Evolutionary conservation across 352 stramenopile species (phyloP).

Genomic region (Phytophthora podocarpi): DNA sequence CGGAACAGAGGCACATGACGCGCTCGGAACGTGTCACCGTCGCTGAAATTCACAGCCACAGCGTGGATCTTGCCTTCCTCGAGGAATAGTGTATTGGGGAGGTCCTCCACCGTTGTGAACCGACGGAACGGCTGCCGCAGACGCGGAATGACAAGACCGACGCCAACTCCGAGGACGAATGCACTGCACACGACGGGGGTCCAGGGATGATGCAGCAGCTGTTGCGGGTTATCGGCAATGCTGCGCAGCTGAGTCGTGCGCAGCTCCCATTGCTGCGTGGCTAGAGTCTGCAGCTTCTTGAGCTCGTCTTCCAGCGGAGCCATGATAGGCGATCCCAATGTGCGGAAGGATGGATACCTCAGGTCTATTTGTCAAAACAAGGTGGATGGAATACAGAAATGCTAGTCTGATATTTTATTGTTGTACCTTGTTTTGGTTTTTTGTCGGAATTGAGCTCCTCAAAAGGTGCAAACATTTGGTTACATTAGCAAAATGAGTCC

Average conservation of each 20-base stretch:
- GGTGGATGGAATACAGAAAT: too few species aligned
- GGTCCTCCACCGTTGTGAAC: conserved; percentile 79
- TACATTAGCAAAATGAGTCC: background rate
- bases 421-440: too few species aligned
- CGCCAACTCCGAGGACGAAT: conserved; percentile 58
- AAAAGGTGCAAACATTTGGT: background rate
- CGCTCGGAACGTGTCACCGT: conserved; percentile 87
- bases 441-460: background rate
- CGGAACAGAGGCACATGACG: conserved; percentile 65
- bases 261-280: conserved; percentile 24
- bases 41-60: conserved; percentile 60
- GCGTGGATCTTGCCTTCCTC: conserved; percentile 60
- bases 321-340: conserved; percentile 16
- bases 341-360: conserved; percentile 5
- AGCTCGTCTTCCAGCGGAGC: conserved; percentile 22
- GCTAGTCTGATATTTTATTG: too few species aligned
- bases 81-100: conserved; percentile 76
- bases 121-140: conserved; percentile 71
- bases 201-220: conserved; percentile 37
- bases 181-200: conserved; percentile 49
- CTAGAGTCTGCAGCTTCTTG: conserved; percentile 23
- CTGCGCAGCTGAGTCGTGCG: conserved; percentile 13
- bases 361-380: background rate
- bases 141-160: conserved; percentile 60
- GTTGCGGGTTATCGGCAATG: conserved; percentile 24